Conservation (phyloP, 1,284 basidiomycete genomes). For the Ganoderma meredithae region DNA sequence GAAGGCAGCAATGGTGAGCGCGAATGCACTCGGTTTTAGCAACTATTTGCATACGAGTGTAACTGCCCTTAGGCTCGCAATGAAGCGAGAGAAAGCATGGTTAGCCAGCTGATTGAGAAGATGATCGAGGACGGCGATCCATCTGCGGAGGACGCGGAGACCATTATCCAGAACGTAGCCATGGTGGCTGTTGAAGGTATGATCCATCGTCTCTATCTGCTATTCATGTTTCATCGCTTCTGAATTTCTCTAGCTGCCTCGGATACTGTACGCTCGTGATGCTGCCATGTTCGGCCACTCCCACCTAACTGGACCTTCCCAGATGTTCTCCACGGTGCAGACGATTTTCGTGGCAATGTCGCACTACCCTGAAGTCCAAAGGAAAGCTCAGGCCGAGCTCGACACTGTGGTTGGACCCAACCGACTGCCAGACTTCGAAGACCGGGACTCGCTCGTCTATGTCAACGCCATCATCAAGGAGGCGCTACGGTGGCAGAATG, state of each 20-base stretch:
- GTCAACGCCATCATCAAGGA: constrained; percentile 35
- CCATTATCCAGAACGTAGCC: constrained; percentile 4
- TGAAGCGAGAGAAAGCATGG: not conserved
- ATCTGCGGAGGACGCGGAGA: not conserved
- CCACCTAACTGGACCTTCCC: not conserved
- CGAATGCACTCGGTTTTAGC: too few species aligned
- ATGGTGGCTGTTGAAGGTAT: constrained; percentile 5
- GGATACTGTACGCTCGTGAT: not conserved
- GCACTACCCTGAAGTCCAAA: constrained; percentile 43
- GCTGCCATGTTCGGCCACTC: not conserved
- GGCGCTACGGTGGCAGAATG: constrained; percentile 33
- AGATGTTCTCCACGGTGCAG: constrained; percentile 35
- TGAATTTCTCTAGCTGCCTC: not conserved
- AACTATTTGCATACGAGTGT: too few species aligned
- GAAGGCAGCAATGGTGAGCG: constrained; percentile 8
- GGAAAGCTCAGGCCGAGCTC: constrained; percentile 42
- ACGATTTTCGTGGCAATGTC: constrained; percentile 45
- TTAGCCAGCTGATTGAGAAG: not conserved
- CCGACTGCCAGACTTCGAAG: constrained; percentile 32
- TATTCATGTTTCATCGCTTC: not conserved
- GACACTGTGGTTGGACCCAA: constrained; percentile 38
- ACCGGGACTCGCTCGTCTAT: constrained; percentile 30
- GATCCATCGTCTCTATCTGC: not conserved
- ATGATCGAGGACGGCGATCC: not conserved
- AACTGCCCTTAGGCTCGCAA: not conserved